phyloP scores from a whole-genome alignment of 2,329 filamentous ascomycete species.

The Arachnomyces sp. region DNA sequence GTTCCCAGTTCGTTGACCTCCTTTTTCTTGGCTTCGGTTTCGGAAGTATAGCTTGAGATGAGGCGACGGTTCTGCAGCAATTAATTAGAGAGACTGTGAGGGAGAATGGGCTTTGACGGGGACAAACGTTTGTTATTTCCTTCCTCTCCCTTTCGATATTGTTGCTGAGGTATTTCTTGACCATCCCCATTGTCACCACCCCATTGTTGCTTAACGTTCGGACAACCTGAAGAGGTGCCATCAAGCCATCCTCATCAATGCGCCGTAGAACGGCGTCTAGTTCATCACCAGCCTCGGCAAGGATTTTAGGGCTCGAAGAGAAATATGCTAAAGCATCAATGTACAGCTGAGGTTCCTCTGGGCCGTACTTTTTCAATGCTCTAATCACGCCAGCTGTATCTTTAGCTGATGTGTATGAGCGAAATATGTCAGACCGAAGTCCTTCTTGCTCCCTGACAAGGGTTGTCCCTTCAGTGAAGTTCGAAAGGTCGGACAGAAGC shows the following conservation, averaged over 20 bases:
- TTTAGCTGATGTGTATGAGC: constrained; percentile 85
- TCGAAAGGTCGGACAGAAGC: constrained; percentile 80
- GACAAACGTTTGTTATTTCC: constrained; percentile 60
- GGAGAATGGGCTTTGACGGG: background rate
- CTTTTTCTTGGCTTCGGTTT: constrained; percentile 69
- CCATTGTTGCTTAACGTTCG: constrained; percentile 73
- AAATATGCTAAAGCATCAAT: constrained; percentile 89
- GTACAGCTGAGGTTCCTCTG: constrained; percentile 84
- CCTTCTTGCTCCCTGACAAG: constrained; percentile 91
- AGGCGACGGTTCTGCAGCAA: constrained; percentile 58
- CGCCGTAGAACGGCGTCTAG: constrained; percentile 69
- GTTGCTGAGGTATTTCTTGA: constrained; percentile 82
- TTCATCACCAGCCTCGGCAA: constrained; percentile 82
- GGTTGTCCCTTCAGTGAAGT: constrained; percentile 82
- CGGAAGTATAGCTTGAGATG: constrained; percentile 72
- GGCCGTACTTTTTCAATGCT: constrained; percentile 83
- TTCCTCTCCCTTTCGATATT: constrained; percentile 82
- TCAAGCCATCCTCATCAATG: constrained; percentile 82
- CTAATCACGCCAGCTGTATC: constrained; percentile 87
- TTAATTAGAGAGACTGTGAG: background rate
- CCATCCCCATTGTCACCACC: constrained; percentile 94
- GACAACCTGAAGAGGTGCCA: constrained; percentile 94
- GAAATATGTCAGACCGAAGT: constrained; percentile 88
- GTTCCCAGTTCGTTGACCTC: constrained; percentile 69
- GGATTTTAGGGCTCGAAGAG: constrained; percentile 69